These are phyloP conservation scores for Amyloporia xantha DNA, from an alignment of 768 basidiomycete genomes.

Conservation along the genomic window DNA sequence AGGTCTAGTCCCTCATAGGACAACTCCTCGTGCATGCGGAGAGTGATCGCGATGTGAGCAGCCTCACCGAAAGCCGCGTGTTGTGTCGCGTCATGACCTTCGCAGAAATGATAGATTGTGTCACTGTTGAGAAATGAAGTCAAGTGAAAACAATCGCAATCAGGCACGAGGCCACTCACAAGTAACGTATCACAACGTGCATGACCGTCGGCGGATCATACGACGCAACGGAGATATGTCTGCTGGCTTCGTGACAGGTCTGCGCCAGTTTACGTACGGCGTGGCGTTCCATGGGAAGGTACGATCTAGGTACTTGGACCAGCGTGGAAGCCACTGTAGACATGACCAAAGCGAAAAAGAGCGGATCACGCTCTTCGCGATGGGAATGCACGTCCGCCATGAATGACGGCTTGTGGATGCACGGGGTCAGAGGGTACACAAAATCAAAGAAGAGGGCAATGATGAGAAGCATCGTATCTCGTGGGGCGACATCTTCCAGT, in stretches of 20 bases:
- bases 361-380: conserved; percentile 80
- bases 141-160: conserved; percentile 3
- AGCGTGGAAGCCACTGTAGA: conserved; percentile 82
- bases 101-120: conserved; percentile 83
- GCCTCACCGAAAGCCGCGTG: conserved; percentile 87
- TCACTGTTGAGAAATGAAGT: conserved; percentile 42
- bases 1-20: conserved; percentile 80
- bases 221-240: conserved; percentile 71
- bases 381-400: conserved; percentile 80
- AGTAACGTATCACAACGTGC: conserved; percentile 84
- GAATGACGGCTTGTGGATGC: conserved; percentile 86
- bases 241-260: conserved; percentile 75
- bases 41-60: conserved; percentile 72
- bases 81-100: conserved; percentile 81
- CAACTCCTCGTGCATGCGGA: conserved; percentile 82
- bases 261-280: conserved; percentile 82
- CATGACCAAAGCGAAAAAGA: conserved; percentile 90
- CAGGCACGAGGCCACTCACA: conserved; percentile 44
- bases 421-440: conserved; percentile 87
- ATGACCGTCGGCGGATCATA: conserved; percentile 81
- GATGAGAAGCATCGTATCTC: conserved; percentile 75
- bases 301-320: conserved; percentile 83
- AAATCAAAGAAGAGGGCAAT: conserved; percentile 91
- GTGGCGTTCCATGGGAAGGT: conserved; percentile 79
- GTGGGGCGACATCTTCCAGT: conserved; percentile 75